Evolutionary conservation across 805 yeast species (phyloP), one percentile per base, ranked within the genome.

Genomic region (Spathaspora girioi): DNA sequence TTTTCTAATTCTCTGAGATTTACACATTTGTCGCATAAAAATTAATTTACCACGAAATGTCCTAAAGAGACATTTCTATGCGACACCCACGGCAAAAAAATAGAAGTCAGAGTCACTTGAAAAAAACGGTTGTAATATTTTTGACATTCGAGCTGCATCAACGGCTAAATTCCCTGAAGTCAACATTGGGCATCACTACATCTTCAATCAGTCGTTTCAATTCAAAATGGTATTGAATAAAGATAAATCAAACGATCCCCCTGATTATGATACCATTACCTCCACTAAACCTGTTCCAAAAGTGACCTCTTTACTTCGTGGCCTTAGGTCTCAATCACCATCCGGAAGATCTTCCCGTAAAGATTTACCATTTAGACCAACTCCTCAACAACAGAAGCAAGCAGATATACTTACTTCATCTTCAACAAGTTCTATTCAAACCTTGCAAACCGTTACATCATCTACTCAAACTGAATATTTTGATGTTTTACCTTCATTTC

Each of bases 401-500:
- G 70, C 71, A 29, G 75, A 71, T 50, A 41, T 54, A 44, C 52
- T 67, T 18, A 49, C 61, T 5, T 54, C 66, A 8, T 46, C 66
- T 6, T 58, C 65, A 1, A 58, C 67, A 6, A 52, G 60, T 2
- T 55, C 65, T 7, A 62, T 72, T 4, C 57, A 61, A 31, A 59
- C 72, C 2, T 35, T 35, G 17, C 40, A 35, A 35, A 35, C 40
- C 8, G 40, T 35, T n/a, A n/a, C 17, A 3, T n/a, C 40, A 35
- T n/a, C 17, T 11, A 35, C 40, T 1, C 70, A 67, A 45, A 69
- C 75, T 2, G 70, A 70, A 46, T 69, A 70, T 51, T 75, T 81
- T 47, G 89, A 84, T 57, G 78, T 84, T 2, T 63, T 85, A 35
- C 91, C 89, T 0, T 82, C 89, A 0, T 85, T 84, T 59, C 87